Conservation (phyloP, 2,329 filamentous ascomycete genomes). For the Colletotrichum zoysiae region DNA sequence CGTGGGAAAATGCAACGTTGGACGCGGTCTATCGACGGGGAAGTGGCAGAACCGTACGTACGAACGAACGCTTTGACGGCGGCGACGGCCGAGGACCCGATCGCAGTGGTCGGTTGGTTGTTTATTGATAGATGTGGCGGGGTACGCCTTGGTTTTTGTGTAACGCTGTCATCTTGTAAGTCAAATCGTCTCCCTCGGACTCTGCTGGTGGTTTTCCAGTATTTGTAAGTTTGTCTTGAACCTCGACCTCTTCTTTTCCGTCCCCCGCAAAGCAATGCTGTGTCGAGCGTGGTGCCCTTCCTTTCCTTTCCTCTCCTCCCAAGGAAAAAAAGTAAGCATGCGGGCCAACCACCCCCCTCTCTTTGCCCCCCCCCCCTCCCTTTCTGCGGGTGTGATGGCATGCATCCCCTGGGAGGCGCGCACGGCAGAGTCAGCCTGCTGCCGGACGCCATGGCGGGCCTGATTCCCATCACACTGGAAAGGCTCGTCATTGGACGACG, state of each 20-base stretch:
- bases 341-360: background rate
- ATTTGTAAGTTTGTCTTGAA: constrained; percentile 19
- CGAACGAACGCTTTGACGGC: constrained; percentile 14
- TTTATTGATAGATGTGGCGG: background rate
- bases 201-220: background rate
- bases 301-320: background rate
- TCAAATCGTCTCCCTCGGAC: background rate
- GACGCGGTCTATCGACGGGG: background rate
- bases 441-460: constrained; percentile 24
- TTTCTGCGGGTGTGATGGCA: constrained; percentile 24
- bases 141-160: background rate
- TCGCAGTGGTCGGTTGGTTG: too few species aligned
- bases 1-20: constrained; percentile 22
- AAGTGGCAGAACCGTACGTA: constrained; percentile 1
- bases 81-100: background rate
- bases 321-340: background rate
- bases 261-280: background rate
- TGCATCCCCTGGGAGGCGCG: constrained; percentile 1
- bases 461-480: constrained; percentile 32
- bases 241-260: constrained; percentile 2
- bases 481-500: constrained; percentile 13
- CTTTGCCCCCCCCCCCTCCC: constrained; percentile 22
- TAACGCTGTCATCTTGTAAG: background rate
- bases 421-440: constrained; percentile 34
- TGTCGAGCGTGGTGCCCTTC: background rate